Base-by-base conservation (phyloP, 805 yeast species). In the Metschnikowia aberdeeniae region DNA sequence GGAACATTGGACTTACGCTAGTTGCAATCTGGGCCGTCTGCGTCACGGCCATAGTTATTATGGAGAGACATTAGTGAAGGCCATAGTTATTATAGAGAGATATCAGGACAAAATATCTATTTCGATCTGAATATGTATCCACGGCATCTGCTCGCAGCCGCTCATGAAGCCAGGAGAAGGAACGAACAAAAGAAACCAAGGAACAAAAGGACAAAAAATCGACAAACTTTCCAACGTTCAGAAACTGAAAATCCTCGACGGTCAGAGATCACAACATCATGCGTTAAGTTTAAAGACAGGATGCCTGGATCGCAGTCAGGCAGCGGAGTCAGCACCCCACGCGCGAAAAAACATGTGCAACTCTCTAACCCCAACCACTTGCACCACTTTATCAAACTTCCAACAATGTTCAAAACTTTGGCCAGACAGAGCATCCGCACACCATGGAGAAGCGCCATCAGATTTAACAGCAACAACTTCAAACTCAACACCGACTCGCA, bases 401-500 rank as follows among this genome's bases (percentile, higher is more conserved):
- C 17, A 17, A 40, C 9, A n/a, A 53, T 53, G 57, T 50, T 53
- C 42, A 52, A 42, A 42, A 40, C 57, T 27, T 34, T 53, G 24
- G 50, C 52, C 38, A 53, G 57, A 52, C 53, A 49, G 33, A 34
- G 47, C 19, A 24, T 42, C 13, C 48, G 54, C 28, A 26, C 47
- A 14, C 49, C 49, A 13, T 45, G 46, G 50, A 53, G 45, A 33
- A 26, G 46, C 29, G 49, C 57, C 28, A 46, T 51, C 31, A 43
- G 57, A 44, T 60, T 57, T 54, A 68, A 68, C 60, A 50, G 66
- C 34, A 57, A 54, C 49, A 60, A 55, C 59, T 67, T 60, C 55
- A 63, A 58, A 53, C 56, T 71, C 52, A 68, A 63, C 61, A 64
- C 63, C 31, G 66, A 65, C 17, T 67, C 73, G 8, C 62, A 57